These are phyloP conservation scores for Litsea cubeba DNA, from an alignment of 164 flowering plant species.

Conservation along the genomic window DNA sequence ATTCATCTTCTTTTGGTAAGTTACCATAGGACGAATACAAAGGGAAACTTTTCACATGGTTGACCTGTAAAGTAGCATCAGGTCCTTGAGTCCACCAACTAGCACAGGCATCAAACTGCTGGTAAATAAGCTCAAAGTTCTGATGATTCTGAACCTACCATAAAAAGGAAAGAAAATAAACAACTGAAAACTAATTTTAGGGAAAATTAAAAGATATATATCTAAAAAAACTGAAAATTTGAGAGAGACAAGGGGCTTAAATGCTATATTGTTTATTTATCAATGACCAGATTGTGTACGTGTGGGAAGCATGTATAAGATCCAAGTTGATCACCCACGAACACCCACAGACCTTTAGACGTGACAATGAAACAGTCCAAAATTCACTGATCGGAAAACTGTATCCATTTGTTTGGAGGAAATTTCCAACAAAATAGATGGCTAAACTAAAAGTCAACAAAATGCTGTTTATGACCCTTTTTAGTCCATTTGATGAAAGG, in stretches of 20 bases:
- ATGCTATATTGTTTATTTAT: not conserved
- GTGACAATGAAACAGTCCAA: not conserved
- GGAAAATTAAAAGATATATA: not conserved
- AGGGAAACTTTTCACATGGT: constrained; percentile 9
- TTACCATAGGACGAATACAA: not conserved
- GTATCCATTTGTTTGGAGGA: not conserved
- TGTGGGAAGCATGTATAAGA: not conserved
- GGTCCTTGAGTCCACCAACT: constrained; percentile 99
- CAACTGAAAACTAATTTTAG: not conserved
- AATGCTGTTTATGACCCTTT: not conserved
- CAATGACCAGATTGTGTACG: not conserved
- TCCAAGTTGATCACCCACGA: not conserved
- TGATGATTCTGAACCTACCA: constrained; percentile 25
- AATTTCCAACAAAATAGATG: no score
- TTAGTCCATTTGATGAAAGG: not conserved
- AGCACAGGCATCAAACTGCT: constrained; percentile 96
- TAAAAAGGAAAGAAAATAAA: not conserved
- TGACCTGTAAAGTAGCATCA: constrained; percentile 83
- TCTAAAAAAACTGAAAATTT: no score
- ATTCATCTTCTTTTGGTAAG: no score
- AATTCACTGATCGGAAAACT: not conserved
- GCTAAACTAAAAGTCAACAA: not conserved
- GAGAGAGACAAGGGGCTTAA: not conserved
- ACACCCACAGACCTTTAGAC: not conserved
- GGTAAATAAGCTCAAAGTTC: constrained; percentile 34